These are phyloP conservation scores for Paecilomyces niveus DNA, from an alignment of 2,329 filamentous ascomycete species.

Conservation along the genomic window DNA sequence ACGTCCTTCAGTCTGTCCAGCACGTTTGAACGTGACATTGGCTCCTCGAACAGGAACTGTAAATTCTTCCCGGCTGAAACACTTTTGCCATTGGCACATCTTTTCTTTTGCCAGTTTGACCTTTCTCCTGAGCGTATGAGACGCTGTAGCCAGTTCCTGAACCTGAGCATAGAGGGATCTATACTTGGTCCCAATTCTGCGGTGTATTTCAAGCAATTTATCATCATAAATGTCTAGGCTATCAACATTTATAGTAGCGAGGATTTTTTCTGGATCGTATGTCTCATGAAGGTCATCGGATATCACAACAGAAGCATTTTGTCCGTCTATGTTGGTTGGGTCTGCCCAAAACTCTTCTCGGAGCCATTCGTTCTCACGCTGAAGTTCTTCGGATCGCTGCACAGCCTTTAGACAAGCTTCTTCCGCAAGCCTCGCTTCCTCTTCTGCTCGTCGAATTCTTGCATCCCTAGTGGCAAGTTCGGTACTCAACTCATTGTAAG, in stretches of 20 bases:
- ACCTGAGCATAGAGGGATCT: slow-evolving; percentile 23
- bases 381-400: slow-evolving; percentile 13
- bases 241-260: slow-evolving; percentile 4
- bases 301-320: slow-evolving; percentile 8
- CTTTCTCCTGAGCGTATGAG: slow-evolving; percentile 20
- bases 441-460: slow-evolving; percentile 15
- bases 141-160: slow-evolving; percentile 18
- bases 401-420: slow-evolving; percentile 12
- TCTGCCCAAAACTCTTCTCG: slow-evolving; percentile 13
- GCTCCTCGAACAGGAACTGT: slow-evolving; percentile 19
- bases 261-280: slow-evolving; percentile 20
- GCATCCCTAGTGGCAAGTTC: slow-evolving; percentile 16
- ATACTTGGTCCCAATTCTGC: slow-evolving; percentile 23
- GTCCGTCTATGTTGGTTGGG: slow-evolving; percentile 8
- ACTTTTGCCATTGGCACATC: slow-evolving; percentile 20
- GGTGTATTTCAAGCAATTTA: slow-evolving; percentile 9
- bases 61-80: slow-evolving; percentile 22
- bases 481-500: slow-evolving; percentile 17
- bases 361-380: slow-evolving; percentile 14
- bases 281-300: slow-evolving; percentile 14
- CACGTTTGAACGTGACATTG: slow-evolving; percentile 20
- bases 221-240: slow-evolving; percentile 1
- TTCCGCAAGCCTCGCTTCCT: slow-evolving; percentile 11
- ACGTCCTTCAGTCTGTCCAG: slow-evolving; percentile 1
- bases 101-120: slow-evolving; percentile 29